Evolutionary conservation across 768 basidiomycete genomes (phyloP).

Genomic region (Suillus luteus): DNA sequence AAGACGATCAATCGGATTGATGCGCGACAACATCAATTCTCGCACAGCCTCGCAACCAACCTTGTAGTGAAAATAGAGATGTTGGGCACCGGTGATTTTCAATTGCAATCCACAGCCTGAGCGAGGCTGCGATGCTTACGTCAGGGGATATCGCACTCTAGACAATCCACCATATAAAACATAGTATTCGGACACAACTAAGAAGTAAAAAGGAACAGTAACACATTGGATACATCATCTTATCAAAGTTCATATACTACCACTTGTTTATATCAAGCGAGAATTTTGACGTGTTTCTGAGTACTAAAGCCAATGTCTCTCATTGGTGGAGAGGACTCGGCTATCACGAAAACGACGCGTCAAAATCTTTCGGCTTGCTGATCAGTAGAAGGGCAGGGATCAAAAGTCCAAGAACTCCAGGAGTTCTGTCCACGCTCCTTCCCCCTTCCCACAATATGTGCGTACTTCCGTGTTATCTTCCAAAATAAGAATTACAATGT

Average conservation of each 20-base stretch:
- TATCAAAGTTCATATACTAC: neutral
- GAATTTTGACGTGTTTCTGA: neutral
- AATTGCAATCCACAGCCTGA: neutral
- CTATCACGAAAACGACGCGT: neutral
- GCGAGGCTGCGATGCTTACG: neutral
- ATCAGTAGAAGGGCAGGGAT: neutral
- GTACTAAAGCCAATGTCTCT: neutral
- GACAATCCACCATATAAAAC: neutral
- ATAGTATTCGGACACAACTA: neutral
- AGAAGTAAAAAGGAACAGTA: neutral
- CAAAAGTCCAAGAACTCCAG: neutral
- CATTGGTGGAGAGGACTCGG: neutral
- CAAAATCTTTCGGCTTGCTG: neutral
- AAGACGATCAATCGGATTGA: neutral
- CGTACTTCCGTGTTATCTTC: slow-evolving; percentile 9
- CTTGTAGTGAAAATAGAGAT: slow-evolving; percentile 1
- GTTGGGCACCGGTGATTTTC: neutral
- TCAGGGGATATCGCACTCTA: neutral
- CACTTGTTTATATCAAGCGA: neutral
- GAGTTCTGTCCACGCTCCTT: slow-evolving; percentile 4
- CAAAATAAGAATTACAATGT: slow-evolving; percentile 6
- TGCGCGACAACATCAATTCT: neutral
- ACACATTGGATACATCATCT: neutral
- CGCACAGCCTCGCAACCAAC: neutral
- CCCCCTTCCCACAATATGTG: slow-evolving; percentile 5